Base-by-base conservation (phyloP, 345 rosid genomes). In the Corchorus capsularis region DNA sequence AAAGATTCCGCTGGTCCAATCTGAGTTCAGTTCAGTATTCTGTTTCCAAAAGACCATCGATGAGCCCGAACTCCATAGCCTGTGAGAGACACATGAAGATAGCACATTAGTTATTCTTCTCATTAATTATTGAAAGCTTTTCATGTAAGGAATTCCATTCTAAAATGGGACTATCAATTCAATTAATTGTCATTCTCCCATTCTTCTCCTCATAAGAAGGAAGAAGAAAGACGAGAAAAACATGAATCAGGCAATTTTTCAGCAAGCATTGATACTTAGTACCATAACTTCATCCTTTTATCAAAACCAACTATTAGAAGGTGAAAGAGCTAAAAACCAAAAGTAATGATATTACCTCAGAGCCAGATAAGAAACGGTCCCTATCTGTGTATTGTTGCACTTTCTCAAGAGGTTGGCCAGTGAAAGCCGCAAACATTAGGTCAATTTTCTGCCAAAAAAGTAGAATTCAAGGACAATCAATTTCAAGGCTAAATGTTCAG, bases 31-130 rank as follows among this genome's bases (percentile, higher is more conserved):
- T 85, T 86, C 72, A 93, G 76, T 89, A 90, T 49, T 87, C 92
- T 8, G 98, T 94, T 85, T 93, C 98, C 76, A 93, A 71, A 57
- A 93, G 73, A 27, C 94, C 94, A 74, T 94, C 98, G 2, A 94
- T 85, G 55, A 93, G 90, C 32, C 97, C 97, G 34, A 90, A 93
- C 74, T 94, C 97, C 91, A 94, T 86, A 19, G 97, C 95, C 98
- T 94, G 89, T 85, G 77, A 79, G 15, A 34, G 13, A 47, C 19
- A 9, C 37, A 35, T 6, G n/a, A 45, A 72, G 19, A 57, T 22
- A 45, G 32, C 2, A 37, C 55, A 22, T 34, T n/a, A 4, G 34
- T 56, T 37, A 56, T 39, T 71, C 47, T 49, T 68, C 9, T 34
- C 45, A 15, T 53, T 54, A 17, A 32, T 69, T 27, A 37, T 17